Conservation (phyloP, 148 eudicot genomes). For the Fagopyrum esculentum region DNA sequence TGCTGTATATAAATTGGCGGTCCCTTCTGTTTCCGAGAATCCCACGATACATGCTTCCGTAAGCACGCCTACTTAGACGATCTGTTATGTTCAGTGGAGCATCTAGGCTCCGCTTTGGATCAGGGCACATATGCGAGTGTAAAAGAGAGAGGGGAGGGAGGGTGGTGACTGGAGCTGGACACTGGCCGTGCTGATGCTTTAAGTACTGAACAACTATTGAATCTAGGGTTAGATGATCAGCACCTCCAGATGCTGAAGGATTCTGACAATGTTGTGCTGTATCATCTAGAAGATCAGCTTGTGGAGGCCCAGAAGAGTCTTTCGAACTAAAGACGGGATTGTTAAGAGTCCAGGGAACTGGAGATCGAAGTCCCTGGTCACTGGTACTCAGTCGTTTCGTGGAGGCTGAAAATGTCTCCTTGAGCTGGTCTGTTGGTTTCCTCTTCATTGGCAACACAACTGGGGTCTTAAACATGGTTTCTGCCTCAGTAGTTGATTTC, state of each 20-base stretch:
- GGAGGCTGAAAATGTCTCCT: conserved; percentile 39
- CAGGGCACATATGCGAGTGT: conserved; percentile 93
- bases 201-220: conserved; percentile 86
- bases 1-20: conserved; percentile 82
- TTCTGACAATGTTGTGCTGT: neutral
- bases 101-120: conserved; percentile 71
- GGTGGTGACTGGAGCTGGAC: conserved; percentile 95
- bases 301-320: conserved; percentile 30
- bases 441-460: conserved; percentile 74
- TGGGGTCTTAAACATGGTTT: conserved; percentile 50
- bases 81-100: conserved; percentile 85
- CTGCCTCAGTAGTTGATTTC: conserved; percentile 31
- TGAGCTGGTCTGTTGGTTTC: conserved; percentile 46
- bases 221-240: conserved; percentile 71
- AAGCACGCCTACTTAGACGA: conserved; percentile 67
- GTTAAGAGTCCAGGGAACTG: conserved; percentile 49
- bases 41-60: too few relatives aligned
- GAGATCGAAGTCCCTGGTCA: conserved; percentile 40
- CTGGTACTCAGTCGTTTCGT: conserved; percentile 48
- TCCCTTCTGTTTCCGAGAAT: conserved; percentile 81
- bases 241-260: conserved; percentile 14
- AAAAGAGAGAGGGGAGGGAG: conserved; percentile 89
- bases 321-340: conserved; percentile 40
- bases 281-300: conserved; percentile 22
- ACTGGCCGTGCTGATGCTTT: conserved; percentile 96